phyloP scores from a whole-genome alignment of 2,329 filamentous ascomycete genomes.

The Aureobasidium namibiae region DNA sequence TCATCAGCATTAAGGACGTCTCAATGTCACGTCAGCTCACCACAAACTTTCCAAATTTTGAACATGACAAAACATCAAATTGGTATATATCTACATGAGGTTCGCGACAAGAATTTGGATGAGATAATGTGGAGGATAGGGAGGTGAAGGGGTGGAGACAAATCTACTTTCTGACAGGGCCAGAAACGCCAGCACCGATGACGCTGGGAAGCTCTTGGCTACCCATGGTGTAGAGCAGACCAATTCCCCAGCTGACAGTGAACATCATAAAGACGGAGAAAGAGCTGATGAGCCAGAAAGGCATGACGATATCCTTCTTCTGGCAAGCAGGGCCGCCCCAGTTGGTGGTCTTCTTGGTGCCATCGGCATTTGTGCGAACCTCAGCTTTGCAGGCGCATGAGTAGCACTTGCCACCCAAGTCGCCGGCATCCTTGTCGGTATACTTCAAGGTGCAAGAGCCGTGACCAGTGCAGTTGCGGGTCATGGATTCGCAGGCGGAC shows the following conservation, averaged over 20 bases:
- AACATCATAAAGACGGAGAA: slow-evolving; percentile 64
- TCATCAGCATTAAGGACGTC: no score
- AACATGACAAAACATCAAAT: slow-evolving; percentile 9
- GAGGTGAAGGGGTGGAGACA: not conserved
- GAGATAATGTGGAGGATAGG: not conserved
- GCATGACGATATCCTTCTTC: slow-evolving; percentile 81
- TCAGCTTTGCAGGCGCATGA: slow-evolving; percentile 66
- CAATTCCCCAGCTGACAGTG: slow-evolving; percentile 61
- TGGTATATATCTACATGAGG: slow-evolving; percentile 12
- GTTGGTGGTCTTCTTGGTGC: slow-evolving; percentile 53
- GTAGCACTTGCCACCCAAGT: slow-evolving; percentile 53
- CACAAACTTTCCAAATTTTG: not conserved
- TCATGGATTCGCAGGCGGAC: slow-evolving; percentile 60
- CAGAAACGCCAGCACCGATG: slow-evolving; percentile 87
- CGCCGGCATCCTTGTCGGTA: slow-evolving; percentile 36
- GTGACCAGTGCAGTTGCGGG: slow-evolving; percentile 74
- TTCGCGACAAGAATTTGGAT: not conserved
- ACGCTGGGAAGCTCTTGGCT: slow-evolving; percentile 85
- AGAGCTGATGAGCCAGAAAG: slow-evolving; percentile 78
- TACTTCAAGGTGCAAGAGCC: slow-evolving; percentile 68
- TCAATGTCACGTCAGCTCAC: no score
- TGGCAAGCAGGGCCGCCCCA: slow-evolving; percentile 85
- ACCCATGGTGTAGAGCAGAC: slow-evolving; percentile 74
- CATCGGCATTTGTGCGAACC: slow-evolving; percentile 39
- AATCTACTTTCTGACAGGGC: slow-evolving; percentile 39